Evolutionary conservation across 1,139 yeast species (phyloP).

Genomic region (Zygoascus hellenicus): DNA sequence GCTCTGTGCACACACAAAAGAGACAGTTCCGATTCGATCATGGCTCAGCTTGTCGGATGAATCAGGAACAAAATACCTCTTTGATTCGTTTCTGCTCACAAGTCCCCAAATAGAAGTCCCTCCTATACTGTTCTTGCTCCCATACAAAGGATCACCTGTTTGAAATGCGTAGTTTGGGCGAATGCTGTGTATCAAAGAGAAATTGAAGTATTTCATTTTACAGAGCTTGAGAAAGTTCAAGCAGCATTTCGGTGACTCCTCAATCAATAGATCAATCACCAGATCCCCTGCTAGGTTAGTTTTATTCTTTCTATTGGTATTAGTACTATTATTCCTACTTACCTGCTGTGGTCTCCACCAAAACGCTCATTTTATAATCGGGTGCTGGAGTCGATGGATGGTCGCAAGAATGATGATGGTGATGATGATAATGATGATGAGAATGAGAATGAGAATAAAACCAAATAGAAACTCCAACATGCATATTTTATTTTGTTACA

Average conservation of each 20-base stretch:
- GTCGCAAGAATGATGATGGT: neutral
- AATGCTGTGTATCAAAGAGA: conserved; percentile 45
- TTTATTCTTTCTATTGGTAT: neutral
- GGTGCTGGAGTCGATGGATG: neutral
- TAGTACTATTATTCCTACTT: conserved; percentile 17
- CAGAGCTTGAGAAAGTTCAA: conserved; percentile 52
- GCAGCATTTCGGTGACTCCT: conserved; percentile 38
- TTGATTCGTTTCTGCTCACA: conserved; percentile 19
- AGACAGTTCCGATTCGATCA: conserved; percentile 37
- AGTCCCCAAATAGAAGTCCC: conserved; percentile 37
- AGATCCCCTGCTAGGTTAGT: conserved; percentile 36
- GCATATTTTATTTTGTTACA: no score
- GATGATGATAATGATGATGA: neutral
- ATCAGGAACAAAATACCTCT: conserved; percentile 22
- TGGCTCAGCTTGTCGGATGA: conserved; percentile 23
- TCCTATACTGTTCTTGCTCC: conserved; percentile 29
- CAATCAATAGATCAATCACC: conserved; percentile 46
- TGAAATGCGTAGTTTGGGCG: conserved; percentile 37
- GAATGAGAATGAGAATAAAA: neutral
- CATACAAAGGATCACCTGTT: conserved; percentile 47
- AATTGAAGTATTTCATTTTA: conserved; percentile 48
- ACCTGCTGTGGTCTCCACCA: conserved; percentile 53
- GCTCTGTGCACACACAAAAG: conserved; percentile 29
- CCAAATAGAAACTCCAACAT: no score
- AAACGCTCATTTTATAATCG: conserved; percentile 44